Evolutionary conservation across 768 basidiomycete species (phyloP).

Genomic region (Polyporus arcularius): DNA sequence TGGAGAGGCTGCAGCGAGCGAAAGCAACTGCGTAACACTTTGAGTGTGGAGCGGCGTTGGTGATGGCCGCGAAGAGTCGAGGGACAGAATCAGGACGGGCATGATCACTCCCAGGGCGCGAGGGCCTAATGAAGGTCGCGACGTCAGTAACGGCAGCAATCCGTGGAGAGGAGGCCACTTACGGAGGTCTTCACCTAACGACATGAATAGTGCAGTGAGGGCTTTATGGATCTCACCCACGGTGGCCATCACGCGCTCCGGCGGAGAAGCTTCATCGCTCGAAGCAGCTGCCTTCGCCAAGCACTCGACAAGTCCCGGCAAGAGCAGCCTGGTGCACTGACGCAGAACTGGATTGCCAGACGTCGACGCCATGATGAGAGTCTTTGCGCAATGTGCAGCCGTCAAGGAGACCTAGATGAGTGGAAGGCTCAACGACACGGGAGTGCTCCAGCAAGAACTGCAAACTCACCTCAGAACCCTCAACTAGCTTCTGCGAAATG

Average conservation of each 20-base stretch:
- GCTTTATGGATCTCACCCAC: conserved; percentile 84
- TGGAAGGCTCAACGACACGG: not conserved
- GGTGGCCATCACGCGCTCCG: conserved; percentile 59
- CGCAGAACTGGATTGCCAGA: conserved; percentile 67
- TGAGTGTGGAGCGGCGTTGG: conserved; percentile 52
- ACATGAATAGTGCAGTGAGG: conserved; percentile 62
- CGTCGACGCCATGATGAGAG: conserved; percentile 71
- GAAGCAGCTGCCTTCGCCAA: conserved; percentile 67
- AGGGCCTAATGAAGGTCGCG: conserved; percentile 47
- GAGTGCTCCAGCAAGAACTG: not conserved
- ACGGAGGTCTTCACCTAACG: conserved; percentile 64
- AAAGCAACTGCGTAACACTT: conserved; percentile 66
- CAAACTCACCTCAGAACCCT: conserved; percentile 60
- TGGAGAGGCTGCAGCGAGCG: conserved; percentile 71
- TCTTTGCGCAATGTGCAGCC: conserved; percentile 88
- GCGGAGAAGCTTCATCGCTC: conserved; percentile 56
- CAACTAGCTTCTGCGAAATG: conserved; percentile 78
- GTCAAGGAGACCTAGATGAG: conserved; percentile 68
- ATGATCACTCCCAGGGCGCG: conserved; percentile 70
- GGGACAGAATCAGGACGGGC: conserved; percentile 71
- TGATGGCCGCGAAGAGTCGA: conserved; percentile 51
- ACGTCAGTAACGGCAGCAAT: not conserved
- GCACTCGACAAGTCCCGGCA: conserved; percentile 83
- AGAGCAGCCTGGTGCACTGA: conserved; percentile 67
- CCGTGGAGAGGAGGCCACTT: conserved; percentile 31